A percentile compares a stretch with the other conserved stretches of the same genome.
phyloP scores from a whole-genome alignment of 176 grass and related monocot genomes.

The Carex littledalei region DNA sequence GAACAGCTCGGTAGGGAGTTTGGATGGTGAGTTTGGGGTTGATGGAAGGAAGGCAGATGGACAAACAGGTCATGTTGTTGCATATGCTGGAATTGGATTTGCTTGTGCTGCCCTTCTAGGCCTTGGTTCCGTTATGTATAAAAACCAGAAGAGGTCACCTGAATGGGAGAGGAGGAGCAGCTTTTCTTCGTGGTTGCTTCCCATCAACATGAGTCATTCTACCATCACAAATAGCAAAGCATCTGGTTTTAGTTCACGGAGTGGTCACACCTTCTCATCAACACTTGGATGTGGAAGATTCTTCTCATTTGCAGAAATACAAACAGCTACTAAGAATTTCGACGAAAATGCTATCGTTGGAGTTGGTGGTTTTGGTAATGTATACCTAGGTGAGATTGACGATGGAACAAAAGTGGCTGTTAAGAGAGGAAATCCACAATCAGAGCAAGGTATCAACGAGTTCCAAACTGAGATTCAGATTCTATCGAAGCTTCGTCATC shows the following conservation, averaged over 20 bases:
- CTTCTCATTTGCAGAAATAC: slow-evolving; percentile 73
- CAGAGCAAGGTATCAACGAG: slow-evolving; percentile 93
- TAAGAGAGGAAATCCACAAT: slow-evolving; percentile 84
- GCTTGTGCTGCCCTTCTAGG: slow-evolving; percentile 34
- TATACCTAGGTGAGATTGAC: slow-evolving; percentile 72
- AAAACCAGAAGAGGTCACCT: slow-evolving; percentile 33
- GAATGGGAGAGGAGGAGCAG: slow-evolving; percentile 80
- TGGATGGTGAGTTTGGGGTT: slow-evolving; percentile 58
- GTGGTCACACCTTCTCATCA: slow-evolving; percentile 68
- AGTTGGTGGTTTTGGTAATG: slow-evolving; percentile 84
- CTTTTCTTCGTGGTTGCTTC: slow-evolving; percentile 82
- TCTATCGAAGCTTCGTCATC: slow-evolving; percentile 80
- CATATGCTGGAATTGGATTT: slow-evolving; percentile 47
- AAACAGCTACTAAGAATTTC: slow-evolving; percentile 86
- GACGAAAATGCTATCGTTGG: slow-evolving; percentile 79
- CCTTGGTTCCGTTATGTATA: slow-evolving; percentile 39
- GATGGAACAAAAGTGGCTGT: slow-evolving; percentile 77
- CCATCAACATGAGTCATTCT: slow-evolving; percentile 56
- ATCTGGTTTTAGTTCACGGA: slow-evolving; percentile 65
- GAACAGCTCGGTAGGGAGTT: slow-evolving; percentile 67
- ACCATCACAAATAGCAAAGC: slow-evolving; percentile 65
- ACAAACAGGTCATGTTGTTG: slow-evolving; percentile 33
- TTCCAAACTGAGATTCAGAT: slow-evolving; percentile 94
- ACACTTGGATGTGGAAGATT: slow-evolving; percentile 57
- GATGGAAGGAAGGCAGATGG: slow-evolving; percentile 25